Evolutionary conservation across 805 yeast genomes (phyloP).

Genomic region (Sugiyamaella floridensis): DNA sequence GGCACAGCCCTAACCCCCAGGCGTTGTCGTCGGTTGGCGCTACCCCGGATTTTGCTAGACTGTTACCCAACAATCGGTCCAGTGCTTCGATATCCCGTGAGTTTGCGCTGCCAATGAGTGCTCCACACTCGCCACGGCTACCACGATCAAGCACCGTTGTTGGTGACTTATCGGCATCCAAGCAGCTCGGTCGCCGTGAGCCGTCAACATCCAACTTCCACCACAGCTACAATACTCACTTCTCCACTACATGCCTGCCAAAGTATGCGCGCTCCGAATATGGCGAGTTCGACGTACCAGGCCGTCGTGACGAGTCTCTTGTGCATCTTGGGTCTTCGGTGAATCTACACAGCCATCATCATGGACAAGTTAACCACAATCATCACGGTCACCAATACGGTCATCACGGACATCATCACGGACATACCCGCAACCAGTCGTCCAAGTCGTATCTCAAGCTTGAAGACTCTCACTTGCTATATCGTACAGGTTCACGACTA

Average conservation of each 20-base stretch:
- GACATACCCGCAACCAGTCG: background rate
- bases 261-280: conserved; percentile 7
- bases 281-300: conserved; percentile 5
- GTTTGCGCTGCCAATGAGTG: background rate
- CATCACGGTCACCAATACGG: too few species aligned
- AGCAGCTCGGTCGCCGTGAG: background rate
- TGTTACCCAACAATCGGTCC: background rate
- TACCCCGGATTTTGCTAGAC: background rate
- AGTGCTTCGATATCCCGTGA: background rate
- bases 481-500: conserved; percentile 24
- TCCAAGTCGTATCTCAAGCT: conserved; percentile 3
- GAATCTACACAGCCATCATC: background rate
- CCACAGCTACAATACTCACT: conserved; percentile 10
- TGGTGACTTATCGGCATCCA: background rate
- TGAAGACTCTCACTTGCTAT: conserved; percentile 19
- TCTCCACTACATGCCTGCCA: conserved; percentile 9
- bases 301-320: conserved; percentile 1
- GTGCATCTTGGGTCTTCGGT: background rate
- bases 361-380: background rate
- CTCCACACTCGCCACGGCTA: background rate
- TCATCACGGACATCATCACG: background rate
- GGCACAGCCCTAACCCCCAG: background rate
- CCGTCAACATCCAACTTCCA: background rate
- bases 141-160: background rate
- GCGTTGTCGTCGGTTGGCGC: background rate